These are phyloP conservation scores for Saturnispora serradocipensis DNA, from an alignment of 805 yeast species.

Conservation along the genomic window DNA sequence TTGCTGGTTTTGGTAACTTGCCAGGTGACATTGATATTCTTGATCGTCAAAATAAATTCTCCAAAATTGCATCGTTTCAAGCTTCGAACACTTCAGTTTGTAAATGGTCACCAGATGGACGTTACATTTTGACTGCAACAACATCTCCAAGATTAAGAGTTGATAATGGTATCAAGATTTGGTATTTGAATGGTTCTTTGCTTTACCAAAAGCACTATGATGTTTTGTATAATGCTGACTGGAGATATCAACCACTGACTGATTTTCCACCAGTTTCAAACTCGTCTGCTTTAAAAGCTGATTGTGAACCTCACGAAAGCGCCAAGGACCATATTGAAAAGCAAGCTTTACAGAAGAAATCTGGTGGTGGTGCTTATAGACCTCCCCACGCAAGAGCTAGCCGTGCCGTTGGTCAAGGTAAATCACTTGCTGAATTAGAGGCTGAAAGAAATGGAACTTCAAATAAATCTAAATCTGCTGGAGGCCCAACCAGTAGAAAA, in stretches of 20 bases:
- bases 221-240: slow-evolving; percentile 71
- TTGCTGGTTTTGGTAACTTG: slow-evolving; percentile 96
- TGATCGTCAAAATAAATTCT: slow-evolving; percentile 82
- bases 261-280: slow-evolving; percentile 47
- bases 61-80: slow-evolving; percentile 69
- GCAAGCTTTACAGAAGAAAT: slow-evolving; percentile 22
- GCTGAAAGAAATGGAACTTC: slow-evolving; percentile 19
- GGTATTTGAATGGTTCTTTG: slow-evolving; percentile 86
- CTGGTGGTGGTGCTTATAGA: slow-evolving; percentile 54
- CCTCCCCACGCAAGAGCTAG: slow-evolving; percentile 87
- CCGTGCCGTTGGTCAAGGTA: slow-evolving; percentile 30
- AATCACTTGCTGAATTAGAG: slow-evolving; percentile 54
- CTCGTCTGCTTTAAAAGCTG: slow-evolving; percentile 28
- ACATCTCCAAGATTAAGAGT: slow-evolving; percentile 95
- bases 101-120: slow-evolving; percentile 97
- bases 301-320: slow-evolving; percentile 64
- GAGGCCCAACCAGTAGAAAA: slow-evolving; percentile 4
- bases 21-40: slow-evolving; percentile 94
- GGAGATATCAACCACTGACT: slow-evolving; percentile 63
- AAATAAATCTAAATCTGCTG: slow-evolving; percentile 4
- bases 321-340: slow-evolving; percentile 51
- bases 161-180: slow-evolving; percentile 87
- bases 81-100: slow-evolving; percentile 95
- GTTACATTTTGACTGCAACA: slow-evolving; percentile 87
- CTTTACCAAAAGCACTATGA: slow-evolving; percentile 68